phyloP scores from a whole-genome alignment of 2,329 filamentous ascomycete genomes.

The Colletotrichum tropicicola region DNA sequence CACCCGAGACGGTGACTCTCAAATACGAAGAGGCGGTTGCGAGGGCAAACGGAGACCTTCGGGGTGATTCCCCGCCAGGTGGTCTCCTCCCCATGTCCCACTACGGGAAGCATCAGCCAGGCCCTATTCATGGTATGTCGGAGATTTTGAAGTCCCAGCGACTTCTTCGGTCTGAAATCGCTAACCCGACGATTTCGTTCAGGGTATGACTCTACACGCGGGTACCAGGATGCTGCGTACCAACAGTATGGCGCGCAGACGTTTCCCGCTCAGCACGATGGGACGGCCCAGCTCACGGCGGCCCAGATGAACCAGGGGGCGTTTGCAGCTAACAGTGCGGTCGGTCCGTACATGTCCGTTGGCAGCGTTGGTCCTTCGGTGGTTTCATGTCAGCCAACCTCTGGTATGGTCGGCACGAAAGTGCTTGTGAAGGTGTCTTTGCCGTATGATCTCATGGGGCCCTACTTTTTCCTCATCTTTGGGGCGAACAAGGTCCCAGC shows the following conservation, averaged over 20 bases:
- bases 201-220: conserved; percentile 69
- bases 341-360: conserved; percentile 73
- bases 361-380: conserved; percentile 58
- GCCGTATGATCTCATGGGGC: conserved; percentile 75
- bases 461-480: conserved; percentile 75
- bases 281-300: conserved; percentile 54
- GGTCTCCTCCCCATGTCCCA: conserved; percentile 75
- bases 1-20: conserved; percentile 64
- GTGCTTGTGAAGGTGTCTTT: conserved; percentile 79
- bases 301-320: conserved; percentile 64
- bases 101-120: conserved; percentile 81
- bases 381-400: conserved; percentile 73
- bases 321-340: conserved; percentile 68
- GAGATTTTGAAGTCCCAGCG: background rate
- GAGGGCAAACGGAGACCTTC: conserved; percentile 61
- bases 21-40: conserved; percentile 65
- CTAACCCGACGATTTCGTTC: conserved; percentile 17
- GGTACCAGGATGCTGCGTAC: conserved; percentile 66
- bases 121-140: conserved; percentile 83
- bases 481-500: conserved; percentile 76
- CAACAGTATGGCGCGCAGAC: conserved; percentile 60
- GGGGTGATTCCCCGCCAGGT: conserved; percentile 63
- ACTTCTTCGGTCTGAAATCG: background rate
- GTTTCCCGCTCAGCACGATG: conserved; percentile 53
- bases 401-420: conserved; percentile 75